These are phyloP conservation scores for Coemansia sp. DNA, from an alignment of 192 early-diverging fungal genomes.

Conservation along the genomic window DNA sequence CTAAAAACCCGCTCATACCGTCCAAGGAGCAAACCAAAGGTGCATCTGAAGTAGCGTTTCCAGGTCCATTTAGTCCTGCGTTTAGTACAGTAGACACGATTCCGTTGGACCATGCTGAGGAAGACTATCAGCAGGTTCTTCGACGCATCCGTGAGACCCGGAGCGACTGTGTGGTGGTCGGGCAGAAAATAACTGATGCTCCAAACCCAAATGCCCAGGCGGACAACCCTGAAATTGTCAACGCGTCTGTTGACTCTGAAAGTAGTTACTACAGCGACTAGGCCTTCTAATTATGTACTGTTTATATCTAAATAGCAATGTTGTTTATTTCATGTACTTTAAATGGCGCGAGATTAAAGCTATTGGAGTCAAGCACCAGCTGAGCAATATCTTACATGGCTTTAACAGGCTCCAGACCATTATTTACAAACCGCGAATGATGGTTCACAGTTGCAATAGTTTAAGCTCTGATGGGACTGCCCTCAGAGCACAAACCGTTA, in stretches of 20 bases:
- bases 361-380: too few relatives aligned
- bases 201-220: not conserved
- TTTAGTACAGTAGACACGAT: constrained; percentile 46
- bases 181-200: constrained; percentile 22
- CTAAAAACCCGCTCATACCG: constrained; percentile 33
- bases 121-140: constrained; percentile 38
- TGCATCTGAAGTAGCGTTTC: constrained; percentile 18
- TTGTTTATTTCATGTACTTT: too few relatives aligned
- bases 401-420: too few relatives aligned
- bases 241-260: constrained; percentile 16
- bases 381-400: too few relatives aligned
- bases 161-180: constrained; percentile 20
- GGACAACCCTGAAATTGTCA: constrained; percentile 25
- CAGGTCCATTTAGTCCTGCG: constrained; percentile 31
- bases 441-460: too few relatives aligned
- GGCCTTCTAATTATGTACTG: too few relatives aligned
- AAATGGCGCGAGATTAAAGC: too few relatives aligned
- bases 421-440: too few relatives aligned
- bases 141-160: constrained; percentile 25
- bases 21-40: constrained; percentile 37
- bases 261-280: constrained; percentile 20
- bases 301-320: too few relatives aligned
- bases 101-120: constrained; percentile 43
- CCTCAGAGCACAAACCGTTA: too few relatives aligned
- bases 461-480: too few relatives aligned